phyloP scores from a whole-genome alignment of 2,329 filamentous ascomycete species.

The Lasiodiplodia gonubiensis region DNA sequence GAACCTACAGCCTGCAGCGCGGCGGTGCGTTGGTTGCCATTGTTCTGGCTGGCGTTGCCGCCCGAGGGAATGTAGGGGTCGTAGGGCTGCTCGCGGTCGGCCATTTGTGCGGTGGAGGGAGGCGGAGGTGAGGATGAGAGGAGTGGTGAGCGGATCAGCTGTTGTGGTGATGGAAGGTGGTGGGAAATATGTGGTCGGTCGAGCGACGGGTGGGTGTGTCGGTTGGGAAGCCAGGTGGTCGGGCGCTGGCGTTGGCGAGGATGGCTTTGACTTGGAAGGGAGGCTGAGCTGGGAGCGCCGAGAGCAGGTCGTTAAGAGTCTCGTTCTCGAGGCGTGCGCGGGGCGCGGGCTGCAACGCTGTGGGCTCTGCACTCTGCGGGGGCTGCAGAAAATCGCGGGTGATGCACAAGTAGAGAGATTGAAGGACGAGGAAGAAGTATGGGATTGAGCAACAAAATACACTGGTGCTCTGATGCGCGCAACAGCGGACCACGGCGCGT shows the following conservation, averaged over 20 bases:
- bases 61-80: constrained; percentile 87
- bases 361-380: constrained; percentile 3
- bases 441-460: constrained; percentile 25
- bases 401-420: constrained; percentile 11
- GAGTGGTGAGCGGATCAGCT: constrained; percentile 26
- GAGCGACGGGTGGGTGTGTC: constrained; percentile 20
- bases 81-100: constrained; percentile 70
- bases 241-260: constrained; percentile 37
- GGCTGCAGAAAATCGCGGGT: constrained; percentile 17
- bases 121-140: constrained; percentile 28
- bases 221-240: constrained; percentile 31
- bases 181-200: constrained; percentile 24
- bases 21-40: constrained; percentile 68
- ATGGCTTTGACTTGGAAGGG: constrained; percentile 31
- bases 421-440: constrained; percentile 16
- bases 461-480: background rate
- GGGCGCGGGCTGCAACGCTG: constrained; percentile 14
- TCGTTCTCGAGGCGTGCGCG: constrained; percentile 15
- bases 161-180: constrained; percentile 28
- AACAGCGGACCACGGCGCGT: background rate
- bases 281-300: constrained; percentile 28
- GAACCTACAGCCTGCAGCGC: constrained; percentile 84
- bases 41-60: constrained; percentile 62
- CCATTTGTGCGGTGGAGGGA: constrained; percentile 52
- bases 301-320: constrained; percentile 24